Evolutionary conservation across 2,329 filamentous ascomycete genomes (phyloP).

Genomic region (Rosellinia necatrix): DNA sequence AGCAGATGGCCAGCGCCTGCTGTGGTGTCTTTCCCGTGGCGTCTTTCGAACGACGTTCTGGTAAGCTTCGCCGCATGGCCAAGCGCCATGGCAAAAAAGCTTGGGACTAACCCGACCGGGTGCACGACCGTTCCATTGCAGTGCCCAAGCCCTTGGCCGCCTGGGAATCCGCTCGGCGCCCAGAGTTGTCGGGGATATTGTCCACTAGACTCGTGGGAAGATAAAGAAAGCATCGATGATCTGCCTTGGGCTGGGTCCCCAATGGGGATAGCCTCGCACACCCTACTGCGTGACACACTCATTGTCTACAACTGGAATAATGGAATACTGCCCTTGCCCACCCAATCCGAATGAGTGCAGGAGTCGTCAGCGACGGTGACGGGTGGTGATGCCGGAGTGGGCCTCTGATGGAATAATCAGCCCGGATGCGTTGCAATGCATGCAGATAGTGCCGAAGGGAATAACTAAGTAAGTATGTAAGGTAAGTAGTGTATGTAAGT

Average conservation of each 20-base stretch:
- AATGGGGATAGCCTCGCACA: background rate
- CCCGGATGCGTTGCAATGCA: slow-evolving; percentile 18
- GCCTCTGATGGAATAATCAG: background rate
- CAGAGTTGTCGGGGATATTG: slow-evolving; percentile 18
- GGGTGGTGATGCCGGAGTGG: slow-evolving; percentile 14
- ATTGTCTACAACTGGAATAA: too few relatives aligned
- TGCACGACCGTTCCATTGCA: slow-evolving; percentile 17
- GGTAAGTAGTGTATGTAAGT: background rate
- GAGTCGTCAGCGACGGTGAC: too few relatives aligned
- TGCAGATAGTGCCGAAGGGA: background rate
- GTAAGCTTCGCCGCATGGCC: slow-evolving; percentile 26
- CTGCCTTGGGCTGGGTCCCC: too few relatives aligned
- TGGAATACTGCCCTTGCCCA: too few relatives aligned
- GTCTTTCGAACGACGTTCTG: slow-evolving; percentile 21
- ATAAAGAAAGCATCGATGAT: background rate
- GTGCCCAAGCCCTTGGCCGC: slow-evolving; percentile 24
- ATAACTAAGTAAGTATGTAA: background rate
- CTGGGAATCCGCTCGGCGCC: slow-evolving; percentile 20
- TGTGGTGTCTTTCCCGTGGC: slow-evolving; percentile 5
- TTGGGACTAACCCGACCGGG: slow-evolving; percentile 17
- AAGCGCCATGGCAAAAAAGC: slow-evolving; percentile 27
- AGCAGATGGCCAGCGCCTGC: background rate
- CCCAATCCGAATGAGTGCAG: background rate
- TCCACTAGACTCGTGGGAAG: background rate
- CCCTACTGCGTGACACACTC: too few relatives aligned